Evolutionary conservation across 1,284 basidiomycete genomes (phyloP).

Genomic region (Naganishia sp.): DNA sequence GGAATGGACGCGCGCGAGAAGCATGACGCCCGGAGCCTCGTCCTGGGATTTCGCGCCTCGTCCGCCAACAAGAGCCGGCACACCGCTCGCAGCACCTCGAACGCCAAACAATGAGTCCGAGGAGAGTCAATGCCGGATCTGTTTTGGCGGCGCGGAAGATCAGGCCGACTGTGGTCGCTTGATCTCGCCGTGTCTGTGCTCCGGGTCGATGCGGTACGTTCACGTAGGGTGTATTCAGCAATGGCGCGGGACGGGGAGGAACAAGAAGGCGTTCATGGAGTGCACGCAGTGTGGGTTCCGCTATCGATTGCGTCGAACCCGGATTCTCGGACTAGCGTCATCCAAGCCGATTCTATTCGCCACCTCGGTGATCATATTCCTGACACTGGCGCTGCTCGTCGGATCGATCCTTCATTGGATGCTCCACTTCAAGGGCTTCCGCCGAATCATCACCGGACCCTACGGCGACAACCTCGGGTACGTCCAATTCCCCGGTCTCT

Average conservation of each 20-base stretch:
- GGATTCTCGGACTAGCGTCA: constrained; percentile 48
- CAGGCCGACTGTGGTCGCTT: constrained; percentile 45
- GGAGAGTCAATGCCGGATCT: constrained; percentile 51
- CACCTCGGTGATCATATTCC: constrained; percentile 45
- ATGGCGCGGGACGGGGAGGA: constrained; percentile 50
- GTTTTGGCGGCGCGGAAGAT: constrained; percentile 48
- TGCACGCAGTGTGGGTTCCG: constrained; percentile 41
- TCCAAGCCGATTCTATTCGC: constrained; percentile 45
- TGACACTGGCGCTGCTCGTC: constrained; percentile 39
- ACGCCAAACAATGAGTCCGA: background rate
- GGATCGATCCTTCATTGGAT: constrained; percentile 42
- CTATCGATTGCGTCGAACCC: constrained; percentile 47
- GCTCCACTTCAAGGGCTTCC: constrained; percentile 26
- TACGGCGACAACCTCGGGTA: constrained; percentile 8
- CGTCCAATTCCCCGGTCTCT: background rate
- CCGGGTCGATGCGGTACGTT: constrained; percentile 46
- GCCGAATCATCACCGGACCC: constrained; percentile 24
- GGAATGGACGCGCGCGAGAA: background rate
- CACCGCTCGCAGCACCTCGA: background rate
- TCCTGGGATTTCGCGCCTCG: background rate
- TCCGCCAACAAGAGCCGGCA: background rate
- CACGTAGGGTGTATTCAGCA: constrained; percentile 50
- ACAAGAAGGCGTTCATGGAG: constrained; percentile 35
- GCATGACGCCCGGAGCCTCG: background rate
- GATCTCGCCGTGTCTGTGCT: constrained; percentile 53